Conservation (phyloP, 2,329 filamentous ascomycete genomes). For the Onygenales sp. region DNA sequence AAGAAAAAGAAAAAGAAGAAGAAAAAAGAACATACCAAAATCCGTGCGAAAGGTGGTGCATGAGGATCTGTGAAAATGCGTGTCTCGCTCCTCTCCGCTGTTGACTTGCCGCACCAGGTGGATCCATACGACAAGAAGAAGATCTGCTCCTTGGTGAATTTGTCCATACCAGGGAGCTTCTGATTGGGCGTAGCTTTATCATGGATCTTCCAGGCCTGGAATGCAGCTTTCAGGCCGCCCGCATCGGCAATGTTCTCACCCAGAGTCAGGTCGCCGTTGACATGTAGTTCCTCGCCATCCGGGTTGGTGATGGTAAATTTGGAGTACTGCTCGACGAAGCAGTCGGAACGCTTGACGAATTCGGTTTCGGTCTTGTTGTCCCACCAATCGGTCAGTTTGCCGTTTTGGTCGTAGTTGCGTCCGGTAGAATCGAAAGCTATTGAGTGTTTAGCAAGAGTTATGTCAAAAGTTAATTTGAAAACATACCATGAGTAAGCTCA, state of each 20-base stretch:
- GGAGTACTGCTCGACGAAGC: constrained; percentile 59
- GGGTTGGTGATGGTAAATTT: constrained; percentile 51
- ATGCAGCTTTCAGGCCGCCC: constrained; percentile 55
- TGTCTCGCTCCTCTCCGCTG: constrained; percentile 48
- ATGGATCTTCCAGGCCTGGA: constrained; percentile 55
- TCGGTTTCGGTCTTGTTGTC: constrained; percentile 47
- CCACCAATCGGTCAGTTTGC: constrained; percentile 61
- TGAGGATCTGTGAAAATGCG: constrained; percentile 56
- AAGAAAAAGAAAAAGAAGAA: too few species aligned
- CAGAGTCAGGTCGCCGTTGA: constrained; percentile 55
- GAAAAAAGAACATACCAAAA: background rate
- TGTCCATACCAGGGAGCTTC: constrained; percentile 50
- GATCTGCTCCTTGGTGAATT: constrained; percentile 57
- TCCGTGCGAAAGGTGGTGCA: constrained; percentile 4
- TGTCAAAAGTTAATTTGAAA: background rate
- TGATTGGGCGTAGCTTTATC: constrained; percentile 43
- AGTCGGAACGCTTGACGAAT: constrained; percentile 52
- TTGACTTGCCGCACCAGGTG: constrained; percentile 58
- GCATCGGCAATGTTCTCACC: constrained; percentile 66
- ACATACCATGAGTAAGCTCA: constrained; percentile 52
- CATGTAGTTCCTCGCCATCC: constrained; percentile 48
- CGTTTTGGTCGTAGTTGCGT: constrained; percentile 54
- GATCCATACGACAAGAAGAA: constrained; percentile 60
- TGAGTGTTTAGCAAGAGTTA: background rate
- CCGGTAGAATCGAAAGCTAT: constrained; percentile 57